Conservation (phyloP, 108 stramenopile species). For the Conticribra guillardii region DNA sequence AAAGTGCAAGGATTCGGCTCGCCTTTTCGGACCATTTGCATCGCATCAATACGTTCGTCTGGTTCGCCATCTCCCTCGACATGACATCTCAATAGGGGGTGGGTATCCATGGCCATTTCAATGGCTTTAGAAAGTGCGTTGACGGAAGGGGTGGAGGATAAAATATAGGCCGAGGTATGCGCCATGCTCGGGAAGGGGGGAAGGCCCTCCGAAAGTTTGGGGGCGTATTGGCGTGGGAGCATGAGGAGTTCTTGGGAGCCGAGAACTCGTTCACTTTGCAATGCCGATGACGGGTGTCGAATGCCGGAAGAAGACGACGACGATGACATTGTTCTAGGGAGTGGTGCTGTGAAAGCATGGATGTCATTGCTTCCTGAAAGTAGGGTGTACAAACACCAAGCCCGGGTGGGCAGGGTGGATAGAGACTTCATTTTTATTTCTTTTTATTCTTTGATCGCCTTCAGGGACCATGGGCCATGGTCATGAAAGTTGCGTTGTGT, state of each 20-base stretch:
- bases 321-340: no score
- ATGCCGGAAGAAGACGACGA: no score
- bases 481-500: no score
- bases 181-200: conserved; percentile 75
- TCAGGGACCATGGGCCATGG: no score
- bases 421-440: no score
- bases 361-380: no score
- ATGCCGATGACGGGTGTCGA: no score
- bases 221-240: conserved; percentile 83
- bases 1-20: conserved; percentile 83
- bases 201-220: conserved; percentile 42
- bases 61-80: conserved; percentile 83
- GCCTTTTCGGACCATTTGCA: conserved; percentile 87
- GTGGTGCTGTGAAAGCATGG: no score
- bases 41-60: conserved; percentile 75
- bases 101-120: conserved; percentile 70
- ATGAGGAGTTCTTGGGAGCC: conserved; percentile 92
- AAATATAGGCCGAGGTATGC: conserved; percentile 58
- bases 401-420: no score
- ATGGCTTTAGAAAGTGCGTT: conserved; percentile 61
- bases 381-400: no score
- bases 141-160: conserved; percentile 67
- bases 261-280: conserved; percentile 54
- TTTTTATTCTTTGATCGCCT: no score
- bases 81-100: conserved; percentile 65